A percentile compares a stretch with the other conserved stretches of the same genome.
phyloP scores from a whole-genome alignment of 2,329 filamentous ascomycete species.

The Westerdykella aurantiaca region DNA sequence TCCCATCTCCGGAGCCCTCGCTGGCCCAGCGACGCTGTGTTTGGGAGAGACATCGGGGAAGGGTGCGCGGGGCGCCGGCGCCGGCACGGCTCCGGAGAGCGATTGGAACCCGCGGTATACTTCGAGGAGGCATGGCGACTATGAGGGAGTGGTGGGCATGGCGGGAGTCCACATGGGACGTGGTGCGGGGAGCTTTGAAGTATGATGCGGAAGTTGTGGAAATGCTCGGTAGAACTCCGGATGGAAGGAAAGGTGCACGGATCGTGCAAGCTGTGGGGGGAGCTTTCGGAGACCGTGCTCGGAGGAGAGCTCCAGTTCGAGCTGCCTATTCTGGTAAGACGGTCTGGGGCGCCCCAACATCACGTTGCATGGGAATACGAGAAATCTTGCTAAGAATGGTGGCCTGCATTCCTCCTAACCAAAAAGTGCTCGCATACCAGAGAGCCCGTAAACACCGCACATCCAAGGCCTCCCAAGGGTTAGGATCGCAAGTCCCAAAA shows the following conservation, averaged over 20 bases:
- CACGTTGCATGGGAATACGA: no score
- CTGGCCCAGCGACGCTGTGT: constrained; percentile 36
- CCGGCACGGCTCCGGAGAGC: constrained; percentile 13
- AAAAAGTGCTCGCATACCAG: no score
- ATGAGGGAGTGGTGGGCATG: constrained; percentile 9
- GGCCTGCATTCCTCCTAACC: no score
- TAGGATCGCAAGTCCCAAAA: no score
- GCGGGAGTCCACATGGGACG: neutral
- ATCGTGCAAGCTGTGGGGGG: neutral
- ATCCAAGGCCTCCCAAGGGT: no score
- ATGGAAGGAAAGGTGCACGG: neutral
- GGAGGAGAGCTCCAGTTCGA: no score
- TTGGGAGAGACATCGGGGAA: constrained; percentile 6
- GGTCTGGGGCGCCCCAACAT: no score
- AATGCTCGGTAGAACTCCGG: neutral
- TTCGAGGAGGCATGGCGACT: constrained; percentile 27
- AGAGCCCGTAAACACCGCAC: no score
- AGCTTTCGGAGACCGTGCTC: neutral
- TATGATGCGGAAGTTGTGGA: neutral
- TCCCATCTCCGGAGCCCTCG: constrained; percentile 10
- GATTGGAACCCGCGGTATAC: constrained; percentile 19
- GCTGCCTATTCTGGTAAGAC: no score
- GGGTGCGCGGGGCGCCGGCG: constrained; percentile 5
- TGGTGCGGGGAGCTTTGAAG: neutral
- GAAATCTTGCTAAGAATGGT: no score